Base-by-base conservation (phyloP, 306 rosid species). In the Lotus japonicus region DNA sequence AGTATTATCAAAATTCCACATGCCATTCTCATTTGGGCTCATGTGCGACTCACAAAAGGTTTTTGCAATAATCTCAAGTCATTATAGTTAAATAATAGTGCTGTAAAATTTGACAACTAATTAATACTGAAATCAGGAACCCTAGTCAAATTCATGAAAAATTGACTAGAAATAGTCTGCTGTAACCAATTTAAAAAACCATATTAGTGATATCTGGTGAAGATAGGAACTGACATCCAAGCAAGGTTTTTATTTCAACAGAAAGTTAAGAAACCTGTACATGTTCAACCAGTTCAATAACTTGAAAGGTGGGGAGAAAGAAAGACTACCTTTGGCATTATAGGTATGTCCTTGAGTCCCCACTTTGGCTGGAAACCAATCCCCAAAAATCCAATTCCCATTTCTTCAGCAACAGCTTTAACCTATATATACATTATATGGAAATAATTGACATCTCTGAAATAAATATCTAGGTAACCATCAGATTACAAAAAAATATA, bases 291-390 rank as follows among this genome's bases (percentile, higher is more conserved):
- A 36, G 49, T 56, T 52, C 78, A 61, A 58, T 59, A 56, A 60
- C 66, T 59, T 38, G 12, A 15, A 65, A 64, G 26, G 48, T 16
- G 10, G 54, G 23, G 44, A 51, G 64, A 38, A 35, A 49, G 67
- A 74, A 77, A 72, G 51, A 66, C 39, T 75, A 95, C 99, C 95
- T 95, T 95, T 68, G 97, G 97, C 99, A 95, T 95, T 33, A 95
- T 58, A 45, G 99, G 99, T 84, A 91, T 95, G 81, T 91, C 96
- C 69, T 87, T 84, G 43, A 79, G 26, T 68, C 70, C 81, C 99
- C 96, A 95, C 76, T 95, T 95, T n/a, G 99, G 97, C 85, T 90
- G 99, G 87, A 95, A 95, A 79, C 99, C 99, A 54, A 95, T 84
- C 68, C 99, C 99, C 66, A 95, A 82, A 84, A 95, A 95, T 70